Evolutionary conservation across 2,329 filamentous ascomycete genomes (phyloP).

Genomic region (Neonectria sp.): DNA sequence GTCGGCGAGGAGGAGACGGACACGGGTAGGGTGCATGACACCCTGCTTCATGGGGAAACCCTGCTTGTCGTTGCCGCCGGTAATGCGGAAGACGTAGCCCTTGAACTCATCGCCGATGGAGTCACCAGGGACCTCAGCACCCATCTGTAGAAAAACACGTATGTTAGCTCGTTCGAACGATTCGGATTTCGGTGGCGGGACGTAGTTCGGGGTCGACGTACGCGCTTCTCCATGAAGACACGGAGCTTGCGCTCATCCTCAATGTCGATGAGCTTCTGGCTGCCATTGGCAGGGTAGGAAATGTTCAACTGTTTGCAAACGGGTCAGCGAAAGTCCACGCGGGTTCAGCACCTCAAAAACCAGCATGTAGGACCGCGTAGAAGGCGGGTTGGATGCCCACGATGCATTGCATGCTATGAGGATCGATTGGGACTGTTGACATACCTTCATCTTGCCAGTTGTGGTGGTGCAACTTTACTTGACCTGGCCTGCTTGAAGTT

Average conservation of each 20-base stretch:
- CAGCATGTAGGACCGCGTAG: background rate
- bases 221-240: slow-evolving; percentile 98
- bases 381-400: background rate
- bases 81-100: slow-evolving; percentile 99
- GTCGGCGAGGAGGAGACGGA: slow-evolving; percentile 93
- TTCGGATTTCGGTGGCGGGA: slow-evolving; percentile 27
- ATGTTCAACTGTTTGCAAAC: slow-evolving; percentile 70
- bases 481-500: slow-evolving; percentile 61
- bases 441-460: slow-evolving; percentile 66
- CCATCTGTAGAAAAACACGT: slow-evolving; percentile 72
- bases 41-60: slow-evolving; percentile 99
- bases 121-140: slow-evolving; percentile 93
- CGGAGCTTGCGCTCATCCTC: slow-evolving; percentile 99
- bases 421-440: slow-evolving; percentile 35
- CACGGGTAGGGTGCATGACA: slow-evolving; percentile 98
- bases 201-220: slow-evolving; percentile 63
- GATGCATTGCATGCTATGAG: background rate
- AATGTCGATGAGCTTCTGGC: slow-evolving; percentile 98
- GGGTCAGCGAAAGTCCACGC: slow-evolving; percentile 50
- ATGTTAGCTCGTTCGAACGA: slow-evolving; percentile 52
- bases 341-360: background rate
- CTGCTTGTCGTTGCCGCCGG: slow-evolving; percentile 99
- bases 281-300: slow-evolving; percentile 97
- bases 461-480: slow-evolving; percentile 61
- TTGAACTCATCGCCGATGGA: slow-evolving; percentile 99